Percentiles rank a stretch among this genome's conserved stretches.
phyloP scores from a whole-genome alignment of 768 basidiomycete species.

The Galerina sulciceps region DNA sequence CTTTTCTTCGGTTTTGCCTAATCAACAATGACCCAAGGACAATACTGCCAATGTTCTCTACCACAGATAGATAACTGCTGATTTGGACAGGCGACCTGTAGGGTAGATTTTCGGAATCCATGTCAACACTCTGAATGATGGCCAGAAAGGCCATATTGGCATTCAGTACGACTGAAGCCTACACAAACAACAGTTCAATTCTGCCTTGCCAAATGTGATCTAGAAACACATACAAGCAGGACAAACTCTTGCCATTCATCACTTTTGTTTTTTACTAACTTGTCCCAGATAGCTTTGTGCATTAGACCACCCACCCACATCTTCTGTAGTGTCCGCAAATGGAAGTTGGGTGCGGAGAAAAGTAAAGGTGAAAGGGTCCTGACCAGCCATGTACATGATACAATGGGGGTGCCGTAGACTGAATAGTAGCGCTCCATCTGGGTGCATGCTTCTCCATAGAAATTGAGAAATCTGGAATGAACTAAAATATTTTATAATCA shows the following conservation, averaged over 20 bases:
- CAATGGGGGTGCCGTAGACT: slow-evolving; percentile 31
- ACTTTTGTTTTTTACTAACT: slow-evolving; percentile 46
- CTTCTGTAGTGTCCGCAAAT: slow-evolving; percentile 46
- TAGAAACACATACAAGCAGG: slow-evolving; percentile 45
- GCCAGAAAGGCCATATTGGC: slow-evolving; percentile 65
- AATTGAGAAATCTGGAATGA: slow-evolving; percentile 46
- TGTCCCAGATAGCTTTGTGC: slow-evolving; percentile 44
- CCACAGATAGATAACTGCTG: slow-evolving; percentile 52
- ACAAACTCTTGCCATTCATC: slow-evolving; percentile 57
- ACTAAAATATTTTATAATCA: too few species aligned
- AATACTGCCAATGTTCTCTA: slow-evolving; percentile 52
- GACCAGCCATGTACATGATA: slow-evolving; percentile 43
- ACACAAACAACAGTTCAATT: not conserved
- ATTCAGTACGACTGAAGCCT: slow-evolving; percentile 62
- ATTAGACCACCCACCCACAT: slow-evolving; percentile 56
- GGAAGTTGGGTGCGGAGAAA: slow-evolving; percentile 54
- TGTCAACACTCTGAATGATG: slow-evolving; percentile 48
- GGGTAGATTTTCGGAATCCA: slow-evolving; percentile 15
- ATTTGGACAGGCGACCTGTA: slow-evolving; percentile 48
- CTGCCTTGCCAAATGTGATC: not conserved
- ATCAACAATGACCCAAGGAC: slow-evolving; percentile 50
- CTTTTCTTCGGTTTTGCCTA: slow-evolving; percentile 45
- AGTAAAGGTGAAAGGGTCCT: slow-evolving; percentile 42
- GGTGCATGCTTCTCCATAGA: slow-evolving; percentile 48
- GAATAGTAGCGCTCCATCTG: slow-evolving; percentile 50